A percentile compares a stretch with the other conserved stretches of the same genome.
Conservation (phyloP, 148 eudicot genomes). For the Chenopodium berlandieri region DNA sequence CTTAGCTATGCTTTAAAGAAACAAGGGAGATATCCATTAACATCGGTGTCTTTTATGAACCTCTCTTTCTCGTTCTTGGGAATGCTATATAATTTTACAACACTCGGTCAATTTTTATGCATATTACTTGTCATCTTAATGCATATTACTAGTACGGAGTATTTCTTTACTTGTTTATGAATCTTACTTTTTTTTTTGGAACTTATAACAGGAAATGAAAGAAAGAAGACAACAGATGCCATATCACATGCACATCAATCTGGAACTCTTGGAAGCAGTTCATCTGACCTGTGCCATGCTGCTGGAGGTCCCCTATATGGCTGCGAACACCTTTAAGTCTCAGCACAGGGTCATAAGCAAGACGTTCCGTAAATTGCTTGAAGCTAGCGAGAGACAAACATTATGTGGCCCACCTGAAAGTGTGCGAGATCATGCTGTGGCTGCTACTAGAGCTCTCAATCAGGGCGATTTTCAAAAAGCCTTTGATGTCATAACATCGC, state of each 20-base stretch:
- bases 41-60: no score
- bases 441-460: slow-evolving; percentile 70
- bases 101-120: no score
- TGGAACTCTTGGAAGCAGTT: slow-evolving; percentile 80
- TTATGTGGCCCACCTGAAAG: slow-evolving; percentile 77
- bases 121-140: no score
- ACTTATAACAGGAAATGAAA: slow-evolving; percentile 55
- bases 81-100: no score
- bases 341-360: slow-evolving; percentile 72
- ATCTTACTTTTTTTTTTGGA: not conserved
- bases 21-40: no score
- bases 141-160: no score
- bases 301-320: slow-evolving; percentile 93
- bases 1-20: no score
- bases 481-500: slow-evolving; percentile 62
- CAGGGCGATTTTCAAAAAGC: slow-evolving; percentile 74
- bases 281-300: slow-evolving; percentile 88
- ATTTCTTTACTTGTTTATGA: no score
- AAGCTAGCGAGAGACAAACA: slow-evolving; percentile 64
- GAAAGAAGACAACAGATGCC: slow-evolving; percentile 94
- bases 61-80: no score
- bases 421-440: slow-evolving; percentile 78
- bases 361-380: slow-evolving; percentile 68
- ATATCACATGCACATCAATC: slow-evolving; percentile 91
- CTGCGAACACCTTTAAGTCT: slow-evolving; percentile 64